phyloP scores from a whole-genome alignment of 106 monocot species.

The Phalaenopsis aphrodite region DNA sequence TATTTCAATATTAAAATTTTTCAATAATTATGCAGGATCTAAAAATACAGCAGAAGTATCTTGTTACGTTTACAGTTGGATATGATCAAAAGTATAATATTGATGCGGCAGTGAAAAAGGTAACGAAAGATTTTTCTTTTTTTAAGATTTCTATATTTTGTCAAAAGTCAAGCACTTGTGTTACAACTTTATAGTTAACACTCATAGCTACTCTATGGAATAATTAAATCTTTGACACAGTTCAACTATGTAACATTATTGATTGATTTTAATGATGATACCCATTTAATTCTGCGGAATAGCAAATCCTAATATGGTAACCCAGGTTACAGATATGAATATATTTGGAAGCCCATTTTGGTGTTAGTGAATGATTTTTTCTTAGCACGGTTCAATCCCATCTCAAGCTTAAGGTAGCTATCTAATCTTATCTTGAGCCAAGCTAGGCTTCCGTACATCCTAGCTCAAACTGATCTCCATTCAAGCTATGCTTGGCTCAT shows the following conservation, averaged over 20 bases:
- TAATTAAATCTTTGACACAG: too few species aligned
- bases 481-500: too few species aligned
- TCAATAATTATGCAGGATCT: conserved; percentile 41
- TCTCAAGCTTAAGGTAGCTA: too few species aligned
- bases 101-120: conserved; percentile 78
- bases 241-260: neutral
- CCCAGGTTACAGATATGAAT: neutral
- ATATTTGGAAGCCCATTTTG: too few species aligned
- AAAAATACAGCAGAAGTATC: conserved; percentile 50
- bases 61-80: conserved; percentile 87
- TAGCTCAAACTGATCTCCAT: too few species aligned
- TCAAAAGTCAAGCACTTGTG: neutral
- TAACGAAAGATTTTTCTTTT: conserved; percentile 13
- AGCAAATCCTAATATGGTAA: neutral
- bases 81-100: conserved; percentile 60
- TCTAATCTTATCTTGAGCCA: too few species aligned
- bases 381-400: too few species aligned
- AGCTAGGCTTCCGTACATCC: too few species aligned
- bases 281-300: neutral
- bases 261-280: neutral
- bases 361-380: too few species aligned
- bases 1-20: neutral
- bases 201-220: neutral
- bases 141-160: neutral
- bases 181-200: neutral